Base-by-base conservation (phyloP, 306 rosid species). In the Rosa rugosa region DNA sequence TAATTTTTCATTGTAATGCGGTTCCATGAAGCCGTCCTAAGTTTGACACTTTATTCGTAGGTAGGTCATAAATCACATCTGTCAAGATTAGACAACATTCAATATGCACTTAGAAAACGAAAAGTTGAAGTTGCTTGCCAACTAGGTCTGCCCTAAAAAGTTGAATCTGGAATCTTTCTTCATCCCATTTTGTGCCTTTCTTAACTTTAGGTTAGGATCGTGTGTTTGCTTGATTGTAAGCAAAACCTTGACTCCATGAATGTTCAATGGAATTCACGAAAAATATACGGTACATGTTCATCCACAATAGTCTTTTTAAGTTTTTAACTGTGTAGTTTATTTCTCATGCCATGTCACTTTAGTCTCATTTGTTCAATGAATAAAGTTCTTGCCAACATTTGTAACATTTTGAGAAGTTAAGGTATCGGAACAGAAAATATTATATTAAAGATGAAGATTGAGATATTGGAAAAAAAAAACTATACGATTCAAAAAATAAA, bases 11-110 rank as follows among this genome's bases (percentile, higher is more conserved):
- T 45, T 62, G 31, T 18, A 72, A 75, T 13, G 57, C 20, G n/a
- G 70, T 60, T 75, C 78, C 18, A 44, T 42, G 69, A 59, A 42
- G 70, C 69, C 78, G 56, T 75, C 69, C 56, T 42, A 57, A 63
- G 59, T 18, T 6, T 59, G 36, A 10, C 11, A 23, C 56, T 70
- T 70, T 70, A 70, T 44, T 46, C 57, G 22, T 70, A 46, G 20
- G 18, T 70, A 44, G 27, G 38, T 75, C 38, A 40, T 42, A 42
- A 31, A 45, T 63, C 71, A 31, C 41, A 45, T 23, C 79, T 60
- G 36, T 66, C 71, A 62, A 46, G 71, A 62, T 75, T 75, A 62
- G 62, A 63, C 36, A 63, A 31, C 71, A 75, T 60, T 44, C 71
- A 62, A 31, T 44, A 60, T 62, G 59, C 27, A 25, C 40, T 45